Evolutionary conservation across 2,329 filamentous ascomycete species (phyloP), one percentile per base, ranked within the genome.

Genomic region (Colletotrichum sp.): DNA sequence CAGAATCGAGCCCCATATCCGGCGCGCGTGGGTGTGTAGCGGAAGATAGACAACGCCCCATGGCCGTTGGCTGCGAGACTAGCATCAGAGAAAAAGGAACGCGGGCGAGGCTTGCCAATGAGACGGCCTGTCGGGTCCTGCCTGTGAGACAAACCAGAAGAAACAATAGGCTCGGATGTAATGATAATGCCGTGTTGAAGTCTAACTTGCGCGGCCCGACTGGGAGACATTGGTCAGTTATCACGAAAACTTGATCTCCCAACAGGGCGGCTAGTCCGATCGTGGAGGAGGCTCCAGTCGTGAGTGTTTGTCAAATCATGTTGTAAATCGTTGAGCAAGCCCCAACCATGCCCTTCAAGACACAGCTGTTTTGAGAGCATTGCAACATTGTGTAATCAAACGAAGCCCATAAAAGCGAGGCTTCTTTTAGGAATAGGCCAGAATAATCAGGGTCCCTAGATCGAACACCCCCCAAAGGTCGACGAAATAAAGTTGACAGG

Each of bases 401-500:
- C 26, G 26, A 52, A 13, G 57, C 13, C 15, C 24, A 52, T 15
- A 10, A 58, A 2, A 36, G 32, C 16, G 24, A 58, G 16, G 24
- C 64, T 24, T 38, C 7, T 13, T 13, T n/a, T 6, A 24, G 9
- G 18, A 16, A 8, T 21, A 30, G 24, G 12, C 12, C n/a, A 24
- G 36, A 26, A 16, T 28, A 6, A 38, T 16, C 48, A 24, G 55
- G 34, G 28, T n/a, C 10, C 16, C 30, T 16, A 28, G 43, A 32
- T 28, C 36, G 43, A 52, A 55, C 36, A 48, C n/a, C 21, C 10
- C 38, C n/a, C 63, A 67, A 57, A 72, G 43, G 55, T 55, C 63
- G 63, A 34, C 55, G 16, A 72, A 75, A 65, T 68, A 75, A 65
- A 68, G 73, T 73, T 73, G 70, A 60, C 58, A 68, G 60, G 73